Base-by-base conservation (phyloP, 116 monocot genomes). In the Posidonia oceanica region DNA sequence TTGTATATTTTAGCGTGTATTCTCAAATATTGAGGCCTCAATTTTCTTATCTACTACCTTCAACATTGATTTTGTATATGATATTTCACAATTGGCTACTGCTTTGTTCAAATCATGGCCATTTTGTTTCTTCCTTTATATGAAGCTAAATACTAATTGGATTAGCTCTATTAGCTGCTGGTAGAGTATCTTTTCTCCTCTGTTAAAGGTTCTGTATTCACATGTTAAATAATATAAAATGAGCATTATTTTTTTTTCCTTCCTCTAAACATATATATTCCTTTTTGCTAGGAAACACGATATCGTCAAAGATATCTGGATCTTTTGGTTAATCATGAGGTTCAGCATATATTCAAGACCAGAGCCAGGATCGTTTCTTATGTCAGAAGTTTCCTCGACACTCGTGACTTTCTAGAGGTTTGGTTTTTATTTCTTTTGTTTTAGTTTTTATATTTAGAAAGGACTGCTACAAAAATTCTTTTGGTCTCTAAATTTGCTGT, bases 231-330 rank as follows among this genome's bases (percentile, higher is more conserved):
- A 29, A 29, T 29, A 48, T 48, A 48, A 7, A 48, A 12, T 12
- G 12, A 48, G 12, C 48, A 64, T 15, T 64, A 21, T 15, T 22
- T 22, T 29, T n/a, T 22, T 6, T 60, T 4, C 12, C 22, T 60
- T 22, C 40, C 20, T 40, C 41, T 40, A 66, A 66, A 5, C 14
- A n/a, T 20, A 15, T 13, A 20, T 36, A 53, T 29, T 48, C 51
- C 23, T 57, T 55, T 70, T 8, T 87, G 16, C 22, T 37, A 91
- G 95, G 95, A 95, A 88, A 91, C 91, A 70, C 80, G 95, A n/a
- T 95, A 91, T 71, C 95, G 95, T 53, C 91, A 95, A 71, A 69
- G 95, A 67, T 91, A 95, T 76, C 62, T 91, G 69, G 96, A 96
- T 80, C 74, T 96, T 55, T 84, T 88, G 84, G 54, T 96, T 76